phyloP scores from a whole-genome alignment of 306 rosid genomes.

The Potentilla sterilis region DNA sequence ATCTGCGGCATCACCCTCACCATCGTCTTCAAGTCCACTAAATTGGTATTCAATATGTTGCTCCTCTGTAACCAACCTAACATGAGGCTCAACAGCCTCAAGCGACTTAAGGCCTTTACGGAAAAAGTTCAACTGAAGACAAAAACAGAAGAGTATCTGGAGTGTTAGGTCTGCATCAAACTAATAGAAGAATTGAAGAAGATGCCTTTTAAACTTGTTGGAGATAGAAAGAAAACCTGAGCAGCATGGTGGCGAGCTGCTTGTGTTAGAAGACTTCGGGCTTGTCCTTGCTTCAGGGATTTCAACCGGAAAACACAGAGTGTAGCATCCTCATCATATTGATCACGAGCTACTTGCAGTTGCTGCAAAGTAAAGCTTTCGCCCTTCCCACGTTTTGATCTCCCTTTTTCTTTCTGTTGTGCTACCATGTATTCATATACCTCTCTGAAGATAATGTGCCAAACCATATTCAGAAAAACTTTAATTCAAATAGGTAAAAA shows the following conservation, averaged over 20 bases:
- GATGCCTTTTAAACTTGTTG: constrained; percentile 19
- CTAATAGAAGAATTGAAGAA: constrained; percentile 4
- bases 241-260: constrained; percentile 94
- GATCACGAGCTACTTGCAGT: constrained; percentile 63
- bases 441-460: constrained; percentile 51
- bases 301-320: constrained; percentile 73
- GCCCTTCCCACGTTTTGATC: constrained; percentile 65
- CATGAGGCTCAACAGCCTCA: constrained; percentile 84
- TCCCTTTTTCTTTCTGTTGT: constrained; percentile 65
- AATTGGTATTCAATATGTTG: constrained; percentile 84
- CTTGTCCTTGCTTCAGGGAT: constrained; percentile 85
- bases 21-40: constrained; percentile 70
- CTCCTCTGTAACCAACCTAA: constrained; percentile 55
- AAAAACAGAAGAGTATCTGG: constrained; percentile 13
- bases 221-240: constrained; percentile 47
- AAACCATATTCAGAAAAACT: constrained; percentile 41
- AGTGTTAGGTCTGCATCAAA: constrained; percentile 18
- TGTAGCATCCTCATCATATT: constrained; percentile 69
- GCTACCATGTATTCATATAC: constrained; percentile 56
- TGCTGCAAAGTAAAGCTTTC: constrained; percentile 60
- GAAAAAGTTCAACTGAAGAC: constrained; percentile 70
- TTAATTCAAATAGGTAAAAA: constrained; percentile 23
- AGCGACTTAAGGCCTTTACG: constrained; percentile 83
- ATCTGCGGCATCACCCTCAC: constrained; percentile 48
- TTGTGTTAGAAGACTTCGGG: constrained; percentile 86